Base-by-base conservation (phyloP, 1,284 basidiomycete genomes). In the Sporisorium scitamineum region DNA sequence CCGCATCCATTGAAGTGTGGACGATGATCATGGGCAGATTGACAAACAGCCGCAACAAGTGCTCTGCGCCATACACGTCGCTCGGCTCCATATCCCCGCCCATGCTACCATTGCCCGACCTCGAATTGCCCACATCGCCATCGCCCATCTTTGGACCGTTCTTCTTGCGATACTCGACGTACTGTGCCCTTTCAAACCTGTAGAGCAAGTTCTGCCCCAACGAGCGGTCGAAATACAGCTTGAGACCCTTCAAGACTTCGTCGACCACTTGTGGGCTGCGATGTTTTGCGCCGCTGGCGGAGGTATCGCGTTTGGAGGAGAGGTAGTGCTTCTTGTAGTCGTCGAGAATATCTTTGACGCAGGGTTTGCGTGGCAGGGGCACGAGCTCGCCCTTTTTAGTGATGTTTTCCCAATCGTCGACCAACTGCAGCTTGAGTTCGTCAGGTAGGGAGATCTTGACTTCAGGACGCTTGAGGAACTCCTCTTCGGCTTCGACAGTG, bases 371-470 rank as follows among this genome's bases (percentile, higher is more conserved):
- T 6, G 96, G 95, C 7, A 99, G 87, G 0, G 92, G 89, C 1
- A 98, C 93, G 34, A 97, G 89, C 93, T 95, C 57, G 13, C 41
- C 91, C 83, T 95, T 94, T 88, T 97, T 98, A 58, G 96, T 99
- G 45, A 99, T 91, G 18, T 92, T 91, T 87, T 99, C 96, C 96
- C 96, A 99, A 81, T 99, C 97, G 81, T 99, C 95, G 1, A 99
- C 95, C 16, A 99, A 88, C 66, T 93, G 89, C 32, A 92, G 89
- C 86, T 98, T 98, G 73, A 99, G 89, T 16, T 90, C 86, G 79
- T 98, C 95, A 0, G 96, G 97, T 14, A 98, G 91, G 59, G 89
- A 90, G 52, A 99, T 89, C 86, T 94, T 94, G 88, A 99, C 92
- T 81, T 98, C 95, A 4, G 93, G 93, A 76, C 92, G 91, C 86